Conservation (phyloP, 768 basidiomycete genomes). For the Xerocomellus amylosporus region DNA sequence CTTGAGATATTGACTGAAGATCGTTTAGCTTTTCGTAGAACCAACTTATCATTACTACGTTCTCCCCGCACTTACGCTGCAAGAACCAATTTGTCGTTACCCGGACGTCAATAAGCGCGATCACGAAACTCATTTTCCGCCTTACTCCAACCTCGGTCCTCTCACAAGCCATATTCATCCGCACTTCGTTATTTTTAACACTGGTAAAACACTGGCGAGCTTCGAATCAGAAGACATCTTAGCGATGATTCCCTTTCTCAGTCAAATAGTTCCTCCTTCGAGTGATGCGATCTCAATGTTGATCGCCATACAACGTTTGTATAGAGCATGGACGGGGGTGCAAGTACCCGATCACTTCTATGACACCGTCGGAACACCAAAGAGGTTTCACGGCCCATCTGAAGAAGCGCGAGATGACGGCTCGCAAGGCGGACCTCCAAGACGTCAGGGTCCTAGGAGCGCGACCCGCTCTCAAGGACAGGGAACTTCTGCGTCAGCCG, state of each 20-base stretch:
- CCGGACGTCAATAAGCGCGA: not conserved
- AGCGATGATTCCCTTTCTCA: not conserved
- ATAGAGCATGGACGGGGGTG: not conserved
- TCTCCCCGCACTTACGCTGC: not conserved
- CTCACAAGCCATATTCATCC: not conserved
- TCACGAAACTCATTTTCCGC: not conserved
- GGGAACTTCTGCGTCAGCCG: not conserved
- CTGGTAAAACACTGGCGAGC: not conserved
- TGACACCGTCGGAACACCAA: not conserved
- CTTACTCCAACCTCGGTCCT: too few species aligned
- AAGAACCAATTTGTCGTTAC: not conserved
- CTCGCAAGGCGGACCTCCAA: not conserved
- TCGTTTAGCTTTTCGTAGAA: not conserved
- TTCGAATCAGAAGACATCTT: too few species aligned
- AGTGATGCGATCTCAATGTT: not conserved
- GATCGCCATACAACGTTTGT: not conserved
- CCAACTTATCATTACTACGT: not conserved
- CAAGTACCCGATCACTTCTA: not conserved
- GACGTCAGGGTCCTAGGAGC: not conserved
- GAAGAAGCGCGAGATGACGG: not conserved
- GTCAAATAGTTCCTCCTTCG: not conserved
- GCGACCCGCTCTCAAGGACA: not conserved
- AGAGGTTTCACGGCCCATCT: not conserved
- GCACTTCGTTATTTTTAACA: not conserved
- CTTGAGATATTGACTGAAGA: not conserved